Evolutionary conservation across 768 basidiomycete species (phyloP).

Genomic region (Amanita rubescens): DNA sequence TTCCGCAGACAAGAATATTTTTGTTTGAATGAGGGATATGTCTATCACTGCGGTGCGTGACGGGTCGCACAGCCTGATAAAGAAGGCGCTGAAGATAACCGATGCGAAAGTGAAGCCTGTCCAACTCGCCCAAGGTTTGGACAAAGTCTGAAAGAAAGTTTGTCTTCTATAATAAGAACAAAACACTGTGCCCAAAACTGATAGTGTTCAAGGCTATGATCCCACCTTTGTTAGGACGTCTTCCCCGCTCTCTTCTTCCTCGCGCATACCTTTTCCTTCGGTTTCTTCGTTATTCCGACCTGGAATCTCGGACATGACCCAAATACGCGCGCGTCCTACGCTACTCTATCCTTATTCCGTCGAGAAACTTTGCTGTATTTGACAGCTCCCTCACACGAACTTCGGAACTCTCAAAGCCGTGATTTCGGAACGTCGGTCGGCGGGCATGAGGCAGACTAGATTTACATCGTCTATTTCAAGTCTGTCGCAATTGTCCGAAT

Average conservation of each 20-base stretch:
- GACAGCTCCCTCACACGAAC: background rate
- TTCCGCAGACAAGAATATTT: background rate
- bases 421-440: background rate
- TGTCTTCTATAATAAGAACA: background rate
- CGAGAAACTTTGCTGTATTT: background rate
- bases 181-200: background rate
- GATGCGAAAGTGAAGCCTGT: no score
- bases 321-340: background rate
- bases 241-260: background rate
- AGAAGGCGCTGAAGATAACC: background rate
- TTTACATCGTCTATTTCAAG: background rate
- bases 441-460: background rate
- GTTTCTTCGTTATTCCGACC: background rate
- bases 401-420: background rate
- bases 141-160: background rate
- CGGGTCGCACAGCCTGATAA: background rate
- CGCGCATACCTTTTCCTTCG: background rate
- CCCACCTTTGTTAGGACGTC: background rate
- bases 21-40: background rate
- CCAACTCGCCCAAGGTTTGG: no score
- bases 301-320: background rate
- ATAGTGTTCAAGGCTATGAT: background rate
- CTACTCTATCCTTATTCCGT: background rate
- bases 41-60: background rate
- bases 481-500: background rate